Evolutionary conservation across 129 eudicot genomes (phyloP), one percentile per base, ranked within the genome.

Genomic region (Flaveria robusta): DNA sequence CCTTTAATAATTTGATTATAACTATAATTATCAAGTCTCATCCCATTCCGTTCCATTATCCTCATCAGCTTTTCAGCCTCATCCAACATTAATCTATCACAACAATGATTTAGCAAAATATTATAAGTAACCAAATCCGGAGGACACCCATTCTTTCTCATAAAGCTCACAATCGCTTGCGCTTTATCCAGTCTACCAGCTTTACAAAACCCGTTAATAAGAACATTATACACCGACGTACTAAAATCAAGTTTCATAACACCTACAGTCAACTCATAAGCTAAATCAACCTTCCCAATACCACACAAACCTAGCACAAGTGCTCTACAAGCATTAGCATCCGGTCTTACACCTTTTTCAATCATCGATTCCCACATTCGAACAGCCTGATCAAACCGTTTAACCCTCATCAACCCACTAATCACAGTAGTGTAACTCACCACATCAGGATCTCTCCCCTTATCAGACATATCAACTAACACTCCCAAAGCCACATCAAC

Each of bases 41-140:
- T 16, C 69, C 97, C 95, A 71, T 81, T 81, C 52, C 77, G 72
- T 72, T 89, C 88, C 96, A 91, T 87, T 18, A 70, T 81, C 52
- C 66, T 78, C 63, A 91, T 68, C 77, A 95, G 56, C 72, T 87
- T 91, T 81, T 89, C 97, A 13, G 97, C 99, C 72, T 89, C 88
- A 4, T 86, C 86, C 71, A 91, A 79, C 89, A 86, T 84, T 14
- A 84, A 83, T 71, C 79, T 85, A 49, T 95, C 81, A 77, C 99
- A 95, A 79, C 85, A 95, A 79, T 89, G 81, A 74, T 92, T 86
- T 82, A 95, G 76, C 10, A 95, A 68, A 50, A 81, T 80, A 52
- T 95, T 95, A 64, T 89, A 88, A 31, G 97, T 95, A 20, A 91
- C 86, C 73, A 88, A 77, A 79, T 95, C 99, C 14, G 95, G 96